A percentile compares a stretch with the other conserved stretches of the same genome.
Conservation (phyloP, 495 filamentous ascomycete genomes). For the Schizothecium vesticola region DNA sequence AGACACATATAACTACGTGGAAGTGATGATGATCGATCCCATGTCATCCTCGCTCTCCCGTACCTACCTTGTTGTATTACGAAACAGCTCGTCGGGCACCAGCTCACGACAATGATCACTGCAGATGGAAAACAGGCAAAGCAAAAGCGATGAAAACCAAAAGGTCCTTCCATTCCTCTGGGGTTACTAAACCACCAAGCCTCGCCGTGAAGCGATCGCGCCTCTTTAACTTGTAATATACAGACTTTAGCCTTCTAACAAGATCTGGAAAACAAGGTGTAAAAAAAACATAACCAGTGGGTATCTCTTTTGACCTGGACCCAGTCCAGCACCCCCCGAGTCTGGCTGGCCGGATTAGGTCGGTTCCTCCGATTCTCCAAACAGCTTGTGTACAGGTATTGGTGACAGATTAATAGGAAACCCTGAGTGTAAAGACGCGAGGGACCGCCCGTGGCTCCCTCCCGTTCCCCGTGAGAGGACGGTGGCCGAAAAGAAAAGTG, state of each 20-base stretch:
- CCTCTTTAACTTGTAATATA: conserved; percentile 38
- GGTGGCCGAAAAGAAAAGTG: conserved; percentile 3
- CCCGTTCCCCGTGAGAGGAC: conserved; percentile 27
- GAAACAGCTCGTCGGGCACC: not conserved
- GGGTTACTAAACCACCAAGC: conserved; percentile 3
- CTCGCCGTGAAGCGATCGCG: conserved; percentile 41
- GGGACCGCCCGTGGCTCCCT: conserved; percentile 22
- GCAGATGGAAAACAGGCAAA: not conserved
- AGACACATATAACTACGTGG: too few species aligned
- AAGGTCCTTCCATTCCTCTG: not conserved
- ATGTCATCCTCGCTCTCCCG: too few species aligned
- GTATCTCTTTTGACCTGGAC: conserved; percentile 45
- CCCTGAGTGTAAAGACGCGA: conserved; percentile 11
- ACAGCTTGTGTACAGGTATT: conserved; percentile 27
- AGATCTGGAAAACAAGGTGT: not conserved
- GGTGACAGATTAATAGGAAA: conserved; percentile 13
- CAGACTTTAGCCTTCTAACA: conserved; percentile 28
- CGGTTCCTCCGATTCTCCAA: conserved; percentile 18
- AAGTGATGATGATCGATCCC: not conserved
- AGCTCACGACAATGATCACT: not conserved
- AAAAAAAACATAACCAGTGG: conserved; percentile 34
- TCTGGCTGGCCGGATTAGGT: conserved; percentile 24
- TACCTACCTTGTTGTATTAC: not conserved
- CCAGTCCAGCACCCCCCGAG: conserved; percentile 39
- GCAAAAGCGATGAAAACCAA: conserved; percentile 6